These are phyloP conservation scores for Ophiocordyceps camponoti-leonardi DNA, from an alignment of 2,329 filamentous ascomycete species.

Conservation along the genomic window DNA sequence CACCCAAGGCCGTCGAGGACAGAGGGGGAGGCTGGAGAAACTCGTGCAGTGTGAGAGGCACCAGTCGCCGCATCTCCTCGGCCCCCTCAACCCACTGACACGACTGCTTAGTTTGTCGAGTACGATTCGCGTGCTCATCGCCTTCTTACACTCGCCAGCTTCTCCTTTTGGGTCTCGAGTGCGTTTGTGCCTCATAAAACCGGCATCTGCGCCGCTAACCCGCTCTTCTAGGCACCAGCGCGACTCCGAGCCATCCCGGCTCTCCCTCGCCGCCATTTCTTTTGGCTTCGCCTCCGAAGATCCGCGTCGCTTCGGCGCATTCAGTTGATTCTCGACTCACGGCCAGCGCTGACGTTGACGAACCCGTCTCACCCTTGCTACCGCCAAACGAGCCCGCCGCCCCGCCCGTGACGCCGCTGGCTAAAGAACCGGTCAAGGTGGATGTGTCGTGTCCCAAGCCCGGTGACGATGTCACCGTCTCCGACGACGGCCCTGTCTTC, in stretches of 20 bases:
- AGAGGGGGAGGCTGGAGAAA: constrained; percentile 87
- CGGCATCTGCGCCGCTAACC: background rate
- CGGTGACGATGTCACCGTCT: constrained; percentile 65
- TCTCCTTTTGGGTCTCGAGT: constrained; percentile 92
- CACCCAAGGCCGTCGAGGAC: constrained; percentile 68
- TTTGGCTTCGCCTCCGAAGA: constrained; percentile 54
- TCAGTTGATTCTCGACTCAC: constrained; percentile 74
- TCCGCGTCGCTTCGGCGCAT: constrained; percentile 71
- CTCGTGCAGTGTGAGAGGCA: constrained; percentile 57
- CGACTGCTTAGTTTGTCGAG: constrained; percentile 58
- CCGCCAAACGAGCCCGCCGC: constrained; percentile 18
- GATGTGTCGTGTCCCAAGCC: constrained; percentile 78
- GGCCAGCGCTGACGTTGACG: constrained; percentile 46
- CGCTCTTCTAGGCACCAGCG: constrained; percentile 21
- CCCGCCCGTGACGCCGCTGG: constrained; percentile 8
- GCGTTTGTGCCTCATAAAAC: constrained; percentile 13
- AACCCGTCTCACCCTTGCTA: constrained; percentile 35
- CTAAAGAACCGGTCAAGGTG: constrained; percentile 50
- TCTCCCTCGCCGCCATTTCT: constrained; percentile 59
- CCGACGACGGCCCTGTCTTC: constrained; percentile 89
- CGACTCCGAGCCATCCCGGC: constrained; percentile 36
- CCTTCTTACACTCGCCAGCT: constrained; percentile 73
- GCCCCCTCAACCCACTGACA: constrained; percentile 8
- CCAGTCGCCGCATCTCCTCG: constrained; percentile 4
- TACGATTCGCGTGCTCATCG: constrained; percentile 89